Evolutionary conservation across 148 eudicot species (phyloP).

Genomic region (Cornus florida): DNA sequence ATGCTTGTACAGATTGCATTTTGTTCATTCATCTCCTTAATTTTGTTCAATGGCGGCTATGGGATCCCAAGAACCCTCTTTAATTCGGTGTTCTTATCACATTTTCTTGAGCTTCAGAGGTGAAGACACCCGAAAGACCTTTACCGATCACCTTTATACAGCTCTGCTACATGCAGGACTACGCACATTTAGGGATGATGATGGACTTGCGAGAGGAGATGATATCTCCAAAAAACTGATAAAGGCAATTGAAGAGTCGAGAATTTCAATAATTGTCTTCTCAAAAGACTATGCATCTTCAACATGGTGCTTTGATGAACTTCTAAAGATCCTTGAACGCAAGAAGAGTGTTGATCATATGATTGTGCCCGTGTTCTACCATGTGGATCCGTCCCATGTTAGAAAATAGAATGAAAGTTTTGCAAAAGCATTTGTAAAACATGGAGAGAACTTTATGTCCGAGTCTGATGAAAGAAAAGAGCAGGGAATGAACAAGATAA

Average conservation of each 20-base stretch:
- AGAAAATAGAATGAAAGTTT: slow-evolving; percentile 1
- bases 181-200: slow-evolving; percentile 9
- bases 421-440: neutral
- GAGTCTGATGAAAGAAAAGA: neutral
- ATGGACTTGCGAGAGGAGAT: slow-evolving; percentile 6
- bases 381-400: slow-evolving; percentile 8
- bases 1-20: too few species aligned
- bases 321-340: slow-evolving; percentile 4
- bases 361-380: slow-evolving; percentile 1
- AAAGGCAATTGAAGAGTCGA: slow-evolving; percentile 7
- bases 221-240: neutral
- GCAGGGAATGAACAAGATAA: neutral
- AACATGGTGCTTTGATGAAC: slow-evolving; percentile 4
- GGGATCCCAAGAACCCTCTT: neutral
- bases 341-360: neutral
- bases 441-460: neutral
- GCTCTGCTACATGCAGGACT: slow-evolving; percentile 6
- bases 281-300: slow-evolving; percentile 5
- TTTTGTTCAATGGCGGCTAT: too few species aligned
- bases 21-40: too few species aligned
- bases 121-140: neutral
- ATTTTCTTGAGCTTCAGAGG: neutral
- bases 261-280: slow-evolving; percentile 10
- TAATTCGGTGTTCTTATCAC: neutral
- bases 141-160: neutral